These are phyloP conservation scores for Ceratocystis alfenasii DNA, from an alignment of 2,329 filamentous ascomycete species.

Conservation along the genomic window DNA sequence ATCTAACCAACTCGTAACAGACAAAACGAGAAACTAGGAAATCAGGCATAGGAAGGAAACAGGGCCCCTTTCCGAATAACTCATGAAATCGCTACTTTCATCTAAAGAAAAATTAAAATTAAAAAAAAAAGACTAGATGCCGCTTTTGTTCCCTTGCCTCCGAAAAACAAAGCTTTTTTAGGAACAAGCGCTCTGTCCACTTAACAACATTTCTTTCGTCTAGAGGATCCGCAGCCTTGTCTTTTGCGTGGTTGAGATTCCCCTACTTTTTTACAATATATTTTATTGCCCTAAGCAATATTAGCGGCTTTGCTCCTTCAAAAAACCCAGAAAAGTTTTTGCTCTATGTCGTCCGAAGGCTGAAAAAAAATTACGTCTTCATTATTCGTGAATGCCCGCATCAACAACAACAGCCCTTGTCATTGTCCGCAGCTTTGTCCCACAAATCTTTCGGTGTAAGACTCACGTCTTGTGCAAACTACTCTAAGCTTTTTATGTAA, in stretches of 20 bases:
- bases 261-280: slow-evolving; percentile 2
- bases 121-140: slow-evolving; percentile 1
- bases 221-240: neutral
- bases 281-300: neutral
- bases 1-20: too few relatives aligned
- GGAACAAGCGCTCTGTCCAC: neutral
- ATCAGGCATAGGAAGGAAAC: too few relatives aligned
- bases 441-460: neutral
- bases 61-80: too few relatives aligned
- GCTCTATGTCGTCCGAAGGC: too few relatives aligned
- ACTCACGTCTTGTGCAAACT: too few relatives aligned
- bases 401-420: too few relatives aligned
- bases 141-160: neutral
- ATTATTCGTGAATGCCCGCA: too few relatives aligned
- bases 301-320: neutral
- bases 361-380: too few relatives aligned
- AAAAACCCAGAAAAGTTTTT: neutral
- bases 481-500: too few relatives aligned
- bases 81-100: too few relatives aligned
- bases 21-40: too few relatives aligned
- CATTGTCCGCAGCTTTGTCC: neutral
- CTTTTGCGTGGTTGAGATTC: neutral
- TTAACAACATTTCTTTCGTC: neutral
- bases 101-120: neutral
- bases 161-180: neutral